Base-by-base conservation (phyloP, 2,329 filamentous ascomycete species). In the Ophidiomyces ophidiicola region DNA sequence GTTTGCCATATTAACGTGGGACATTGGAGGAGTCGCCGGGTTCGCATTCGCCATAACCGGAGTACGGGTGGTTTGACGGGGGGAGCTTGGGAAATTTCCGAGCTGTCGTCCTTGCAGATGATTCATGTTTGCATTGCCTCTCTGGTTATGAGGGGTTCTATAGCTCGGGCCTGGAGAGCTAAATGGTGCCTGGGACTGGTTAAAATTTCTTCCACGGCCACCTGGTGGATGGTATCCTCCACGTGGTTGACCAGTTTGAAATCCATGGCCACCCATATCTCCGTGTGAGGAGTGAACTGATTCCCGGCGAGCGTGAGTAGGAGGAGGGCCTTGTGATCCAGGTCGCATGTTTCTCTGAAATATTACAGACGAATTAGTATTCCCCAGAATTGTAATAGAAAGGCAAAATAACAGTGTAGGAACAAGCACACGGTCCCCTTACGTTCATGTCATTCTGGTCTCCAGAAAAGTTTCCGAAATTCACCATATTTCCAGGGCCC, bases 211-310 rank as follows among this genome's bases (percentile, higher is more conserved):
- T 26, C 71, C 68, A 44, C 73, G 70, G 26, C 72, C 72, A 49
- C 67, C 68, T 53, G 67, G 64, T 36, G 61, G 61, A 43, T 61
- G 64, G 53, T 65, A 73, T 45, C 68, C 66, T 48, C 71, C 71
- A 47, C 75, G 71, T 43, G 68, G 69, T 33, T 67, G 62, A 43
- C 67, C 69, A 48, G 63, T 60, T 44, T 61, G 66, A 57, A 67
- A 62, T 52, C 62, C 65, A 48, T 74, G 72, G 56, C 72, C 24
- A 12, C 34, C 76, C 61, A 79, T 73, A 47, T 87, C 81, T 57
- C 75, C 76, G 59, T 88, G 82, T 47, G 77, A 72, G 15, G 84
- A 92, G 55, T 90, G 85, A 25, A 80, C 80, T 20, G 88, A 94
- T 58, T 88, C 82, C 51, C 85, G 80, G 53, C 88, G 81, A 52